Evolutionary conservation across 1,284 basidiomycete species (phyloP), one percentile per base, ranked within the genome.

Genomic region (Schizopora paradoxa): DNA sequence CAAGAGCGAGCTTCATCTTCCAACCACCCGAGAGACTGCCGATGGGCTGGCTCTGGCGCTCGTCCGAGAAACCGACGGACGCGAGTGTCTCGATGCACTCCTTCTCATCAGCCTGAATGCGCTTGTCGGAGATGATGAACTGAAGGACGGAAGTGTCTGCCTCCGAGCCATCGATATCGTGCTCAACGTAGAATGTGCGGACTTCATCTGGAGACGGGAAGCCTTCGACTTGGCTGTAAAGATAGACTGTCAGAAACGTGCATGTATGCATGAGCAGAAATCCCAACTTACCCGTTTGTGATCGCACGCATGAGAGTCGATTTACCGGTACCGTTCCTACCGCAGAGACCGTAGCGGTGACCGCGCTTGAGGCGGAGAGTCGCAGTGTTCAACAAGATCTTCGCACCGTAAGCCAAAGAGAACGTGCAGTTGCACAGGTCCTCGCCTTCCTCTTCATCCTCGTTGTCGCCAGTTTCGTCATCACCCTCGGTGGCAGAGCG

Each of bases 1-100:
- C 96, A 51, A 99, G 83, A 25, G 95, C 96, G 56, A 99, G 86
- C 81, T 98, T 98, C 96, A 99, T 99, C 80, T 99, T 97, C 96
- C 96, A 99, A 75, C 96, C 96, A 80, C 96, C 96, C 40, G 95
- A 99, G 45, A 99, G 75, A 53, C 83, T 85, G 56, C 92, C 91
- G 56, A 96, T 96, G 35, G 91, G 72, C 56, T 89, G 76, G 57
- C 70, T 72, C 72, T 96, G 93, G 59, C 92, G 84, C 63, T 85
- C 86, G 51, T 86, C 86, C 54, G 72, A 81, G 79, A 97, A 97
- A 55, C 93, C 93, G 65, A 97, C 93, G 51, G 88, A 86, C 36
- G 82, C 79, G 53, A 97, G 84, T 46, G 88, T 90, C 65, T 82
- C 77, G 49, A 84, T 69, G 66, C 86, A 67, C 65, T 96, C 91